A percentile compares a stretch with the other conserved stretches of the same genome.
These are phyloP conservation scores for Phytophthora pisi DNA, from an alignment of 352 stramenopile species.

Conservation along the genomic window DNA sequence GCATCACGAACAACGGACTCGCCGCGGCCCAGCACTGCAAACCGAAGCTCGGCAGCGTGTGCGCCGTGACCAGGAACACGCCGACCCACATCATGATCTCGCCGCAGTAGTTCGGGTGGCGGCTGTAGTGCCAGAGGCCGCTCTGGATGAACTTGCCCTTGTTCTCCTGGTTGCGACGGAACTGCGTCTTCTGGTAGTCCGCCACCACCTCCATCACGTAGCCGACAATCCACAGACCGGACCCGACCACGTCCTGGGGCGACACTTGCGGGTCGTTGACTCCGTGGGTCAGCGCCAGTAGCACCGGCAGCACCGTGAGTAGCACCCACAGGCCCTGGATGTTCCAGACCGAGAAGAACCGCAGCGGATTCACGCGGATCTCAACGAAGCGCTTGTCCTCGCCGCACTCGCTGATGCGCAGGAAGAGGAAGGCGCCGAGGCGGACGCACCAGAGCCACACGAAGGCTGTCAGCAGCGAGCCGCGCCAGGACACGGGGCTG, in stretches of 20 bases:
- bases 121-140: slow-evolving; percentile 86
- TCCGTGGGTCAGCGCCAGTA: slow-evolving; percentile 56
- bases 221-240: slow-evolving; percentile 62
- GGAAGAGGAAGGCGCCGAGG: slow-evolving; percentile 80
- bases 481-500: slow-evolving; percentile 47
- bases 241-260: slow-evolving; percentile 48
- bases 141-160: slow-evolving; percentile 77
- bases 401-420: slow-evolving; percentile 67
- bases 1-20: slow-evolving; percentile 66
- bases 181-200: slow-evolving; percentile 85
- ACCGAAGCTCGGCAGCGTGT: slow-evolving; percentile 45
- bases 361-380: slow-evolving; percentile 65
- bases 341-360: slow-evolving; percentile 81
- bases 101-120: slow-evolving; percentile 93
- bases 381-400: slow-evolving; percentile 78
- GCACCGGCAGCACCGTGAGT: slow-evolving; percentile 71
- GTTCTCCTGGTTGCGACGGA: slow-evolving; percentile 63
- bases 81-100: slow-evolving; percentile 91
- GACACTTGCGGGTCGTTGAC: slow-evolving; percentile 18
- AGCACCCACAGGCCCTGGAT: slow-evolving; percentile 88
- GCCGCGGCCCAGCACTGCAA: slow-evolving; percentile 44
- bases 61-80: slow-evolving; percentile 57
- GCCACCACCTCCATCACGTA: slow-evolving; percentile 78
- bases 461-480: slow-evolving; percentile 59
- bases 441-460: slow-evolving; percentile 83